Base-by-base conservation (phyloP, 768 basidiomycete genomes). In the Leccinum sublutescens region DNA sequence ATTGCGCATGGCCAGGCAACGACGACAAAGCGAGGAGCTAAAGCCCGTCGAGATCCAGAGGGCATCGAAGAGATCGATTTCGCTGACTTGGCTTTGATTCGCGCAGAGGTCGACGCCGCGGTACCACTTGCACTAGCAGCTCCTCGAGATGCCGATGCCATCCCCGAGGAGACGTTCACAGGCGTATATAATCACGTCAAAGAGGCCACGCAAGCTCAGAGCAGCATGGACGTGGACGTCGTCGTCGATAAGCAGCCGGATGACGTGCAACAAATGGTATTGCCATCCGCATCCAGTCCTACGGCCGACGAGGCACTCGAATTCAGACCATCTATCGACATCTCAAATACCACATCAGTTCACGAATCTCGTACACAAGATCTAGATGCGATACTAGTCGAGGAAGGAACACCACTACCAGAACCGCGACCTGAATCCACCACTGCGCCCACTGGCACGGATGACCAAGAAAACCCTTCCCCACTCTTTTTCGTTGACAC, bases 31-130 rank as follows among this genome's bases (percentile, higher is more conserved):
- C 49, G 5, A 15, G 17, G 3, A 6, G 10, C 25, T 4, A 14
- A 19, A 19, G 58, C 17, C 43, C 43, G 43, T 11, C n/a, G 79
- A 27, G 71, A 74, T 21, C 64, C 84, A 33, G 79, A 82, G 65
- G 81, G 80, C 60, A 78, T 89, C 11, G 58, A 64, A 19, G 68
- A 61, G 17, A 62, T 68, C 1, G 84, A 91, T 66, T 91, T 89
- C 64, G 76, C 79, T 9, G 86, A 67, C 51, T 25, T 69, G 19
- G 67, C 40, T 1, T 29, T 56, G 54, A 54, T 70, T 4, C 68
- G 68, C 23, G 66, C 65, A 14, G 45, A 59, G 29, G 65, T 68
- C 27, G 58, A 70, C 27, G 55, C 63, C 1, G 25, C 40, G 4
- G 6, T 9, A 15, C 31, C 50, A 31, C 62, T 8, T 0, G n/a